phyloP scores from a whole-genome alignment of 805 yeast genomes.

The Yarrowia phangngaensis region DNA sequence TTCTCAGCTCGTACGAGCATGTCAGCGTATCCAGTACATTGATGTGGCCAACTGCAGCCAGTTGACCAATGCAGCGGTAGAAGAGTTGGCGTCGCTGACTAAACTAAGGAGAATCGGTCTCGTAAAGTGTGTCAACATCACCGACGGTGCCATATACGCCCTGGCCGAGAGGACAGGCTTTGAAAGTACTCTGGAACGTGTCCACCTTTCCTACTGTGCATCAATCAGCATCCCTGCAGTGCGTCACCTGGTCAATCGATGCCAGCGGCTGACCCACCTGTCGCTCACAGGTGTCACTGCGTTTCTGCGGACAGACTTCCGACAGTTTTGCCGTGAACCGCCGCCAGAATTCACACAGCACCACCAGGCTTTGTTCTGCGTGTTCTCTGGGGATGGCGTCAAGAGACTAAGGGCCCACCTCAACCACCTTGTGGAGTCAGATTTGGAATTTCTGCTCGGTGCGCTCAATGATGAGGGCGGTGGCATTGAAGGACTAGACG shows the following conservation, averaged over 20 bases:
- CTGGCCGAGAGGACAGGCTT: slow-evolving; percentile 59
- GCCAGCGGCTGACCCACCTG: slow-evolving; percentile 84
- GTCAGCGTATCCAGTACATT: slow-evolving; percentile 83
- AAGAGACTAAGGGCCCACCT: slow-evolving; percentile 67
- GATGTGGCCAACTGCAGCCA: slow-evolving; percentile 94
- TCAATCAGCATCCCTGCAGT: slow-evolving; percentile 76
- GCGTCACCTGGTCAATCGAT: slow-evolving; percentile 63
- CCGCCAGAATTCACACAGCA: slow-evolving; percentile 87
- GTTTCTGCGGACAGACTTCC: slow-evolving; percentile 81
- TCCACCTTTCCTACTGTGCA: slow-evolving; percentile 88
- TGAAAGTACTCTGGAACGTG: slow-evolving; percentile 83
- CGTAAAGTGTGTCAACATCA: slow-evolving; percentile 83
- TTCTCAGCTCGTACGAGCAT: slow-evolving; percentile 62
- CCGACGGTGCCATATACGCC: slow-evolving; percentile 74
- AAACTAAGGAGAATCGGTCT: slow-evolving; percentile 85
- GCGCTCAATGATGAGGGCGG: background rate
- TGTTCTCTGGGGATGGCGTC: slow-evolving; percentile 89
- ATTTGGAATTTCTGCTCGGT: slow-evolving; percentile 29
- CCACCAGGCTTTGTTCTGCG: slow-evolving; percentile 85
- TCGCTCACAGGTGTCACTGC: slow-evolving; percentile 88
- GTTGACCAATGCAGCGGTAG: slow-evolving; percentile 76
- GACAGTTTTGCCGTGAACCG: slow-evolving; percentile 83
- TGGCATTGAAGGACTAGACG: slow-evolving; percentile 6
- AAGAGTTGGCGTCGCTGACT: slow-evolving; percentile 71
- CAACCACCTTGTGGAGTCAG: slow-evolving; percentile 37